Percentiles rank a stretch among this genome's conserved stretches.
These are phyloP conservation scores for Euphorbia peplus DNA, from an alignment of 345 rosid species.

Conservation along the genomic window DNA sequence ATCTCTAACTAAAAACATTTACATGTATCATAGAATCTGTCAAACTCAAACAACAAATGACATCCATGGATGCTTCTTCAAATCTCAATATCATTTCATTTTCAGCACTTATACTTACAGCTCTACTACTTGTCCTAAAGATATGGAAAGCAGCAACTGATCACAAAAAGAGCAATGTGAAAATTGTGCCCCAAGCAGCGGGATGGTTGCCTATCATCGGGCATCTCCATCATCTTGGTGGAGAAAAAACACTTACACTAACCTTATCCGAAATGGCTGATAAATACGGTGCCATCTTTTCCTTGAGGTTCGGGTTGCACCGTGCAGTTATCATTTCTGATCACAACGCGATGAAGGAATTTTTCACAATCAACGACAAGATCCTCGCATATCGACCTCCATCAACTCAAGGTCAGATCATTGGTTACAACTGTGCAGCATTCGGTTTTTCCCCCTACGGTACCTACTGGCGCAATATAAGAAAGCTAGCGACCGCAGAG, in stretches of 20 bases:
- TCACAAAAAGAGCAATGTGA: too few species aligned
- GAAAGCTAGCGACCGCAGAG: constrained; percentile 12
- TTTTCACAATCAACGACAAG: constrained; percentile 19
- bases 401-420: constrained; percentile 20
- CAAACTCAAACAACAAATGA: background rate
- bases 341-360: constrained; percentile 14
- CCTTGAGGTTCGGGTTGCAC: background rate
- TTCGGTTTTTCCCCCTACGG: constrained; percentile 16
- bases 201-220: constrained; percentile 5
- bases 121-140: background rate
- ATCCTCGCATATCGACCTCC: constrained; percentile 17
- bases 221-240: background rate
- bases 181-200: background rate
- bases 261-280: constrained; percentile 7
- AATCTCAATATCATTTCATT: background rate
- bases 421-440: constrained; percentile 18
- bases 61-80: background rate
- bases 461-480: constrained; percentile 19
- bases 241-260: background rate
- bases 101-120: background rate
- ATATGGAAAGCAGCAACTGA: background rate
- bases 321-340: background rate
- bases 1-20: background rate
- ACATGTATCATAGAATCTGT: background rate
- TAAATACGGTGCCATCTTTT: constrained; percentile 1